Conservation (phyloP, 371 early-diverging fungal species). For the Entomophthora muscae region DNA sequence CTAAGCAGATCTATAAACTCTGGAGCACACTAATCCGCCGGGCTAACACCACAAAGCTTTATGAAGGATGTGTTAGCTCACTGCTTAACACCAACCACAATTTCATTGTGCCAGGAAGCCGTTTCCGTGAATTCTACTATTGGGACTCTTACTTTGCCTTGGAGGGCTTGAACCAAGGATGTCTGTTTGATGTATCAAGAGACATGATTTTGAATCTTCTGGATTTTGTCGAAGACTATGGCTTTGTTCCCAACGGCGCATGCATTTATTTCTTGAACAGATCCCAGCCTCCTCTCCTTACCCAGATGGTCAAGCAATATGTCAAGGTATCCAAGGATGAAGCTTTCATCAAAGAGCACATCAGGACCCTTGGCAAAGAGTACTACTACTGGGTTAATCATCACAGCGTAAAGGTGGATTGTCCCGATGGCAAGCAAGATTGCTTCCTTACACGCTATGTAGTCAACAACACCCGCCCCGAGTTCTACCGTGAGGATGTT, state of each 20-base stretch:
- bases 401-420: slow-evolving; percentile 28
- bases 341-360: too few species aligned
- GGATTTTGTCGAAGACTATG: slow-evolving; percentile 43
- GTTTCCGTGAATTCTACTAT: slow-evolving; percentile 82
- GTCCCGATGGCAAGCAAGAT: too few species aligned
- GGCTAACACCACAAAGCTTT: slow-evolving; percentile 23
- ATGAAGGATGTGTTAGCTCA: slow-evolving; percentile 31
- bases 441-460: slow-evolving; percentile 30
- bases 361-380: slow-evolving; percentile 40
- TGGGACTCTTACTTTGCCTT: slow-evolving; percentile 82
- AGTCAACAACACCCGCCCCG: slow-evolving; percentile 49
- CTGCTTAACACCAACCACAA: slow-evolving; percentile 30
- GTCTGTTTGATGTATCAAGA: slow-evolving; percentile 31
- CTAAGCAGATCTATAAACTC: slow-evolving; percentile 22
- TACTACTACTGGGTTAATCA: slow-evolving; percentile 43
- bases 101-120: slow-evolving; percentile 80
- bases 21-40: slow-evolving; percentile 41
- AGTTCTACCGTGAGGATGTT: too few species aligned
- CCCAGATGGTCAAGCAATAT: too few species aligned
- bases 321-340: slow-evolving; percentile 30
- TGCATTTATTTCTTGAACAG: slow-evolving; percentile 64
- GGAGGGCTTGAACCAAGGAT: slow-evolving; percentile 52
- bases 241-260: slow-evolving; percentile 34
- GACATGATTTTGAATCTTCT: slow-evolving; percentile 51
- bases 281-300: slow-evolving; percentile 71